Percentiles rank a stretch among this genome's conserved stretches.
phyloP scores from a whole-genome alignment of 2,329 filamentous ascomycete genomes.

The Metarhizium brunneum region DNA sequence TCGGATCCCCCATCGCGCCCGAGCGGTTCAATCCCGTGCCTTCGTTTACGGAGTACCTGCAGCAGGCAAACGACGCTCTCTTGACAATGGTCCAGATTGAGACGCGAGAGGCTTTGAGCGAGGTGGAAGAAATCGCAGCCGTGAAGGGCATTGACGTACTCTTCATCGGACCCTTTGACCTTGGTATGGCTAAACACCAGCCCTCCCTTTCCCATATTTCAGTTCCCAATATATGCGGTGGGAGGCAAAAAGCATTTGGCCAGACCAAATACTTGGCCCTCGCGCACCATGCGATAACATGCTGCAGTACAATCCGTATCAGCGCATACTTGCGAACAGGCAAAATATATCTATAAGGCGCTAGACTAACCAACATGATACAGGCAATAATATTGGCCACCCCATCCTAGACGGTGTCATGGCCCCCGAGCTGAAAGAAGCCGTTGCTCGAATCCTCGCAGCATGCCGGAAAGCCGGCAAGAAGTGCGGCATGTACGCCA shows the following conservation, averaged over 20 bases:
- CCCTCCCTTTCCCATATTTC: neutral
- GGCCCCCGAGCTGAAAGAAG: conserved; percentile 46
- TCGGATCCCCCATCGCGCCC: conserved; percentile 37
- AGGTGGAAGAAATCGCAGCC: conserved; percentile 52
- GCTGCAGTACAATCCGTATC: too few species aligned
- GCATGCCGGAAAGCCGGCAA: conserved; percentile 54
- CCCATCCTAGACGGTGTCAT: conserved; percentile 54
- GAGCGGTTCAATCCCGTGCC: conserved; percentile 33
- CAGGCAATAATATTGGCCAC: conserved; percentile 49
- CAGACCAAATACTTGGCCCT: too few species aligned
- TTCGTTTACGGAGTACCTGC: conserved; percentile 37
- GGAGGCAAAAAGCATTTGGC: too few species aligned
- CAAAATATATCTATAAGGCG: neutral
- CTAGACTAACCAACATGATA: neutral
- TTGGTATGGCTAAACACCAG: conserved; percentile 29
- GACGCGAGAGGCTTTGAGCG: conserved; percentile 51
- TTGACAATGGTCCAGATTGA: conserved; percentile 62
- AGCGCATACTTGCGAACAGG: too few species aligned
- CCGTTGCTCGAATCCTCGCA: conserved; percentile 47
- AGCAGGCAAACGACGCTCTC: conserved; percentile 40
- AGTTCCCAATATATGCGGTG: too few species aligned
- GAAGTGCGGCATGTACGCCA: conserved; percentile 54
- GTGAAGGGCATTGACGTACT: conserved; percentile 52
- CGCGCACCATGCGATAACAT: too few species aligned
- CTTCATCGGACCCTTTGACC: conserved; percentile 58